phyloP scores from a whole-genome alignment of 495 filamentous ascomycete species.

The Xylaria intraflava region DNA sequence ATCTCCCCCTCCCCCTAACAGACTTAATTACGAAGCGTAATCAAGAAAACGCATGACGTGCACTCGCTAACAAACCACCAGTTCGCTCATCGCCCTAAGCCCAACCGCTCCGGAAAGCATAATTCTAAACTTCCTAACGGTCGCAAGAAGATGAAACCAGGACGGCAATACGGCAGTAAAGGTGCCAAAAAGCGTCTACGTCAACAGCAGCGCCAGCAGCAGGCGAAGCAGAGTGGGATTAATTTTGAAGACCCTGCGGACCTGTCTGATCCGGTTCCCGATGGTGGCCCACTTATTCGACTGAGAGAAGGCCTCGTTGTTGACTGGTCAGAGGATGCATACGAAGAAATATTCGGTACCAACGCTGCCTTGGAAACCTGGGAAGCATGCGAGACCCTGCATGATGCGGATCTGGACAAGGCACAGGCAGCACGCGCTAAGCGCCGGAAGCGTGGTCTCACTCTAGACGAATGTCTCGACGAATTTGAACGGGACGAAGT shows the following conservation, averaged over 20 bases:
- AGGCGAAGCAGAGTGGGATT: slow-evolving; percentile 18
- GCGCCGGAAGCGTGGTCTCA: slow-evolving; percentile 67
- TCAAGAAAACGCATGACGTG: background rate
- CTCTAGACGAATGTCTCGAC: slow-evolving; percentile 82
- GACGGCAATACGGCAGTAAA: slow-evolving; percentile 34
- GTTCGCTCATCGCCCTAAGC: slow-evolving; percentile 13
- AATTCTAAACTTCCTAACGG: slow-evolving; percentile 21
- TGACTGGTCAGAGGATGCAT: slow-evolving; percentile 66
- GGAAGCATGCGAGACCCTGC: slow-evolving; percentile 42
- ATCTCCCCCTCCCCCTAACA: background rate
- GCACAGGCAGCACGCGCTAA: slow-evolving; percentile 51
- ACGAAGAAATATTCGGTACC: slow-evolving; percentile 65
- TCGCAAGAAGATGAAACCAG: slow-evolving; percentile 32
- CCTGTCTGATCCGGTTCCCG: slow-evolving; percentile 14
- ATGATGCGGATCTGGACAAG: slow-evolving; percentile 61
- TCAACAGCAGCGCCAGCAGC: slow-evolving; percentile 23
- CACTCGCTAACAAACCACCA: slow-evolving; percentile 10
- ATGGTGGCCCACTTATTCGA: slow-evolving; percentile 60
- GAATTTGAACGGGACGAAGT: slow-evolving; percentile 93
- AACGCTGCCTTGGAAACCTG: slow-evolving; percentile 43
- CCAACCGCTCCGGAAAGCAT: slow-evolving; percentile 15
- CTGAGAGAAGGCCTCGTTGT: slow-evolving; percentile 77
- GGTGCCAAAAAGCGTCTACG: slow-evolving; percentile 22
- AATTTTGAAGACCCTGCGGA: slow-evolving; percentile 15
- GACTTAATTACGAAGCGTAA: background rate